phyloP scores from a whole-genome alignment of 805 yeast genomes.

The Barnettozyma siamensis region DNA sequence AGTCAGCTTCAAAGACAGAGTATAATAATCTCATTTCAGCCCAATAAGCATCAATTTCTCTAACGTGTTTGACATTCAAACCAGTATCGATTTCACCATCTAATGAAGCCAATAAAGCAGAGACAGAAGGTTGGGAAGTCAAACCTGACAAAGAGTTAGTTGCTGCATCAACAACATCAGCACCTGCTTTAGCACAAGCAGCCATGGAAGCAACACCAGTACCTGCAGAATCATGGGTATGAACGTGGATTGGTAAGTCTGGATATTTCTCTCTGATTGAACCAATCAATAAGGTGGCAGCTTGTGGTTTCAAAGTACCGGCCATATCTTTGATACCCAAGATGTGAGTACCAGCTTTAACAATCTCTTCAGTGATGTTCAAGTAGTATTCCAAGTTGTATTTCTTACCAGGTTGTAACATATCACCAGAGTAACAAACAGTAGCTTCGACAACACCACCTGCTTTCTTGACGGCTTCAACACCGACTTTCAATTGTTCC shows the following conservation, averaged over 20 bases:
- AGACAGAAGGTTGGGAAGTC: slow-evolving; percentile 96
- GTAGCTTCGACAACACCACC: slow-evolving; percentile 99
- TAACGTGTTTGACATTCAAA: slow-evolving; percentile 56
- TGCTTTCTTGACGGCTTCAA: slow-evolving; percentile 94
- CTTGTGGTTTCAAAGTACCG: slow-evolving; percentile 94
- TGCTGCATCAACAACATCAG: slow-evolving; percentile 97
- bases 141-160: slow-evolving; percentile 96
- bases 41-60: slow-evolving; percentile 94
- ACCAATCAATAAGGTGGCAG: slow-evolving; percentile 78
- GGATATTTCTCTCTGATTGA: slow-evolving; percentile 84
- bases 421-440: slow-evolving; percentile 97
- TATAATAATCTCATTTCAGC: slow-evolving; percentile 96
- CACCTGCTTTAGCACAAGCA: slow-evolving; percentile 93
- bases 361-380: slow-evolving; percentile 74
- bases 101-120: slow-evolving; percentile 86
- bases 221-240: slow-evolving; percentile 99
- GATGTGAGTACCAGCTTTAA: slow-evolving; percentile 91
- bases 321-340: slow-evolving; percentile 99
- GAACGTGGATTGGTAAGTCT: slow-evolving; percentile 94
- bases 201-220: slow-evolving; percentile 97
- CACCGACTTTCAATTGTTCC: slow-evolving; percentile 96
- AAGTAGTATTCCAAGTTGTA: slow-evolving; percentile 90
- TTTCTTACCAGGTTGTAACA: slow-evolving; percentile 93
- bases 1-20: slow-evolving; percentile 96
- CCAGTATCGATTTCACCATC: slow-evolving; percentile 83